Percentiles rank a stretch among this genome's conserved stretches.
Evolutionary conservation across 495 filamentous ascomycete genomes (phyloP).

Genomic region (Aspergillus bridgeri): DNA sequence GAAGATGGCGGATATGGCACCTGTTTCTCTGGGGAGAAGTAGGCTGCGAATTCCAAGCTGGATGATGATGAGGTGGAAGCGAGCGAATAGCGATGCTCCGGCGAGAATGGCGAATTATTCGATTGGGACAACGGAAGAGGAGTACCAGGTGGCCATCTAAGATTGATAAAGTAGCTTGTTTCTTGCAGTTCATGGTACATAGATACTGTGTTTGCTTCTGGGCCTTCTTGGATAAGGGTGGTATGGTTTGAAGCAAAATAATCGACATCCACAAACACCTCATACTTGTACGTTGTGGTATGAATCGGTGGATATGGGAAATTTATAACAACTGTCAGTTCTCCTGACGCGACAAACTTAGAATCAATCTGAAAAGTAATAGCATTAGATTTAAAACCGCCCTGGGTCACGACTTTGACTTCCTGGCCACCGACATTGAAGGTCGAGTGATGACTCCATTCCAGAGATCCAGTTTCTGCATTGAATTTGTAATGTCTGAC

Average conservation of each 20-base stretch:
- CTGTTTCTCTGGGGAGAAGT: constrained; percentile 7
- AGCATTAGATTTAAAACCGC: constrained; percentile 15
- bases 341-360: constrained; percentile 5
- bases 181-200: constrained; percentile 14
- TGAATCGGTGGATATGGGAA: constrained; percentile 18
- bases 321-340: constrained; percentile 12
- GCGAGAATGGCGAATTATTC: not conserved
- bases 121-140: constrained; percentile 5
- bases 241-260: constrained; percentile 14
- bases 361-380: constrained; percentile 10
- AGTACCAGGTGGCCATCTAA: constrained; percentile 8
- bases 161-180: constrained; percentile 13
- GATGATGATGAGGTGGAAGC: not conserved
- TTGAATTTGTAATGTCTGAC: constrained; percentile 3
- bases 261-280: constrained; percentile 15
- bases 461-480: constrained; percentile 16
- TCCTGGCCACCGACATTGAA: constrained; percentile 9
- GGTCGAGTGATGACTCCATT: constrained; percentile 14
- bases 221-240: not conserved
- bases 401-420: constrained; percentile 16
- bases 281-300: constrained; percentile 16
- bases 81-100: constrained; percentile 9
- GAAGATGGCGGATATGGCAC: not conserved
- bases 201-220: not conserved
- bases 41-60: constrained; percentile 8